These are phyloP conservation scores for Hyphopichia burtonii DNA, from an alignment of 1,139 yeast genomes.

Conservation along the genomic window DNA sequence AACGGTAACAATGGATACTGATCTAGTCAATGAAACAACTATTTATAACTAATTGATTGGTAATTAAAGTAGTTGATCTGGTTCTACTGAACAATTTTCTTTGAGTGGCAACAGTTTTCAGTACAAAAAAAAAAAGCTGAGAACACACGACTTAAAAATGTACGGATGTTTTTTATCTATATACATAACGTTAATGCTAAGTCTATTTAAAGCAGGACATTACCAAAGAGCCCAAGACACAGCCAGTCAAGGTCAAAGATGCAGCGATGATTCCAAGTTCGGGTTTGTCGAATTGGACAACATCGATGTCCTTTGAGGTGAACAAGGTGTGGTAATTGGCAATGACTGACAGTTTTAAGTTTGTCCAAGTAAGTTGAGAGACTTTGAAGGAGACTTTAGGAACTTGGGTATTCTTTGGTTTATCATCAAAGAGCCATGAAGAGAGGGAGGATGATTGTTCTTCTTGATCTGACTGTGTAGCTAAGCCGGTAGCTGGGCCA, in stretches of 20 bases:
- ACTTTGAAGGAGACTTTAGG: slow-evolving; percentile 2
- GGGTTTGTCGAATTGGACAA: slow-evolving; percentile 20
- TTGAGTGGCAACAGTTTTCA: too few relatives aligned
- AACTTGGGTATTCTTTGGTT: background rate
- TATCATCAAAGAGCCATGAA: slow-evolving; percentile 1
- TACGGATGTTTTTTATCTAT: too few relatives aligned
- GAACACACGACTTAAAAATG: too few relatives aligned
- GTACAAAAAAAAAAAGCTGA: too few relatives aligned
- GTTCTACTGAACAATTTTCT: too few relatives aligned
- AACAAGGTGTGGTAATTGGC: slow-evolving; percentile 17
- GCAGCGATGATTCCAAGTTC: slow-evolving; percentile 24
- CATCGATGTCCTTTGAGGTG: slow-evolving; percentile 14
- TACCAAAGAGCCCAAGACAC: slow-evolving; percentile 21
- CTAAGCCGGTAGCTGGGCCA: background rate
- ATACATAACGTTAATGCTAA: background rate
- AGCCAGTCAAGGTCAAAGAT: slow-evolving; percentile 18
- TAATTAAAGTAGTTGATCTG: too few relatives aligned
- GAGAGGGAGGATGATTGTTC: background rate
- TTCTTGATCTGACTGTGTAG: too few relatives aligned
- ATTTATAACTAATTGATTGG: too few relatives aligned
- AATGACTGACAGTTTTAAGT: slow-evolving; percentile 11
- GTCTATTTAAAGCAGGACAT: slow-evolving; percentile 9
- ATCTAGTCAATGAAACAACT: too few relatives aligned
- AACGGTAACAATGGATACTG: too few relatives aligned
- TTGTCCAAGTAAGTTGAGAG: slow-evolving; percentile 15